Evolutionary conservation across 108 stramenopile species (phyloP).

Genomic region (Conticribra weissflogii): DNA sequence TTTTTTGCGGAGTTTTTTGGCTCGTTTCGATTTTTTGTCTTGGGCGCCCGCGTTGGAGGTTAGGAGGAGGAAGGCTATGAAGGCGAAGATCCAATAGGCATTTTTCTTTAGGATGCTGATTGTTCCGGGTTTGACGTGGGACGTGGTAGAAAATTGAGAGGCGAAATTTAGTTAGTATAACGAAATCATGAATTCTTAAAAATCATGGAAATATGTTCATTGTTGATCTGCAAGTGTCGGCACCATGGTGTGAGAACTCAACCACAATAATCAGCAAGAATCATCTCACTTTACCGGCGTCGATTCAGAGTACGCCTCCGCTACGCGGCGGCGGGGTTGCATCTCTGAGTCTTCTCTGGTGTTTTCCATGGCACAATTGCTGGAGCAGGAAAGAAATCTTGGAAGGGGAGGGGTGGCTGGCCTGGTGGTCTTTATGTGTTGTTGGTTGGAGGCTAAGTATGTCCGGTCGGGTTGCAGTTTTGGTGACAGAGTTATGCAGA

Average conservation of each 20-base stretch:
- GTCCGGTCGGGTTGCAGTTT: too few species aligned
- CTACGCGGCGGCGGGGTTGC: constrained; percentile 28
- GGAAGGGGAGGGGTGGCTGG: too few species aligned
- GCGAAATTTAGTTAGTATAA: background rate
- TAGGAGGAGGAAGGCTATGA: constrained; percentile 15
- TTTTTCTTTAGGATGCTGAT: constrained; percentile 15
- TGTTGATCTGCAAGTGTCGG: background rate
- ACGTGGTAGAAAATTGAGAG: background rate
- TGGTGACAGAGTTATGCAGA: too few species aligned
- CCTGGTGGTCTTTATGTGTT: too few species aligned
- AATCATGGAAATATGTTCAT: too few species aligned
- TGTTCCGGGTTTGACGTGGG: background rate
- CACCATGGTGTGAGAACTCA: background rate
- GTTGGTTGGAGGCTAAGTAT: too few species aligned
- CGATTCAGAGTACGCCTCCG: constrained; percentile 28
- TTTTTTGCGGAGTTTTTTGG: constrained; percentile 31
- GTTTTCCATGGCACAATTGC: constrained; percentile 29
- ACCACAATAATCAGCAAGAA: background rate
- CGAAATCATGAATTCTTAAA: too few species aligned
- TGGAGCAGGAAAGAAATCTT: too few species aligned
- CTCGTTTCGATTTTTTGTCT: constrained; percentile 10
- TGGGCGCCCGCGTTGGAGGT: background rate
- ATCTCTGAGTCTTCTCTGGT: constrained; percentile 24
- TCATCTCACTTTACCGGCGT: constrained; percentile 2
- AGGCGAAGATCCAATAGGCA: constrained; percentile 18